Percentiles rank a stretch among this genome's conserved stretches.
phyloP scores from a whole-genome alignment of 2,329 filamentous ascomycete genomes.

The Paraphaeosphaeria minitans region DNA sequence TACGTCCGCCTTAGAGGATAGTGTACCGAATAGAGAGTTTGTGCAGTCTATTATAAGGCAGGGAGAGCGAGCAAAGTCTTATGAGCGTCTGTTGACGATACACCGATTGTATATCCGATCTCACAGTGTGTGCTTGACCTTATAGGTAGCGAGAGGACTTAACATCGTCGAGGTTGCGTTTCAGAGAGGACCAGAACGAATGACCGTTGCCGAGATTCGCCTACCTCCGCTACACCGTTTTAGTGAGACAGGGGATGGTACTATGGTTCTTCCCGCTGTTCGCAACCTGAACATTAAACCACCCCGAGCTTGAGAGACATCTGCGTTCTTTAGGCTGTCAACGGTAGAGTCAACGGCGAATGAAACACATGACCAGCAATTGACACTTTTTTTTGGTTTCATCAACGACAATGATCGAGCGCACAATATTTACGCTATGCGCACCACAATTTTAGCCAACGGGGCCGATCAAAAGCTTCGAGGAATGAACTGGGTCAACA shows the following conservation, averaged over 20 bases:
- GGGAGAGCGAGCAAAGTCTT: background rate
- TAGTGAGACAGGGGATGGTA: background rate
- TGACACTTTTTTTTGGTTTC: no score
- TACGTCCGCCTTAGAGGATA: background rate
- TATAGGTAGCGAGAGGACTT: no score
- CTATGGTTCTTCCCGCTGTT: background rate
- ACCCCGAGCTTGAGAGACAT: background rate
- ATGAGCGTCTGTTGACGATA: background rate
- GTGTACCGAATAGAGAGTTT: background rate
- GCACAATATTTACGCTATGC: no score
- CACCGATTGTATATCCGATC: background rate
- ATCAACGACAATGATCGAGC: no score
- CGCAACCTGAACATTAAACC: background rate
- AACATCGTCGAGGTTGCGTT: background rate
- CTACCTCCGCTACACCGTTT: background rate
- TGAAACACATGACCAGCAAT: background rate
- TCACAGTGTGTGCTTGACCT: background rate
- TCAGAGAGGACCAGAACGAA: background rate
- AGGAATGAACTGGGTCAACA: no score
- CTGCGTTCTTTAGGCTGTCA: background rate
- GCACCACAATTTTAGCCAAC: no score
- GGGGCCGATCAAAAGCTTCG: no score
- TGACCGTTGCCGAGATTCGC: background rate
- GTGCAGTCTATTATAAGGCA: background rate
- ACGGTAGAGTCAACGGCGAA: background rate